These are phyloP conservation scores for Craterostigma plantagineum DNA, from an alignment of 257 asterid species.

Conservation along the genomic window DNA sequence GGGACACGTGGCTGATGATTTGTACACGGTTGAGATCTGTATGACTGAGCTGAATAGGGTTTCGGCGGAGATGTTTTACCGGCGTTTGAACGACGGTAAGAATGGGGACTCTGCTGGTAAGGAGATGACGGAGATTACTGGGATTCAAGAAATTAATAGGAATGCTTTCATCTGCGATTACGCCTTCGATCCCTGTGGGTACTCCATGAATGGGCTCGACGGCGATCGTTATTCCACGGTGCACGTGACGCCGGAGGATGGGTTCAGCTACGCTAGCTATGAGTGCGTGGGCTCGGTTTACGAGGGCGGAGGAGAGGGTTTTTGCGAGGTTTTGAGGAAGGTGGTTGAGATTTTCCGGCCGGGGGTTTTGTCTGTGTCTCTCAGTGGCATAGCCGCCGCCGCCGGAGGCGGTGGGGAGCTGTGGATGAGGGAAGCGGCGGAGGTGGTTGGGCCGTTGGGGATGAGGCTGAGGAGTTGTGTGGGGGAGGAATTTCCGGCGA, in stretches of 20 bases:
- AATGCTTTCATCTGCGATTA: slow-evolving; percentile 48
- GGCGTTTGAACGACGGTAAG: slow-evolving; percentile 23
- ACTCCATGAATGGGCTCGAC: slow-evolving; percentile 69
- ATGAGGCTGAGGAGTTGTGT: slow-evolving; percentile 49
- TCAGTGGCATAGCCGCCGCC: slow-evolving; percentile 10
- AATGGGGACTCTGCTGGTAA: slow-evolving; percentile 38
- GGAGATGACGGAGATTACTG: slow-evolving; percentile 44
- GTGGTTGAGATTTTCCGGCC: slow-evolving; percentile 51
- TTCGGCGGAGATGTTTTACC: slow-evolving; percentile 36
- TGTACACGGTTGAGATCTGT: slow-evolving; percentile 50
- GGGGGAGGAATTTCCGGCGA: slow-evolving; percentile 28
- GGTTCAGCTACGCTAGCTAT: slow-evolving; percentile 62
- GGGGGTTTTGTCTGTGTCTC: slow-evolving; percentile 31
- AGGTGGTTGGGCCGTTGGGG: slow-evolving; percentile 38
- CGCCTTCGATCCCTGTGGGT: slow-evolving; percentile 71
- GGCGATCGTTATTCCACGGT: slow-evolving; percentile 50
- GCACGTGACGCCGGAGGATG: slow-evolving; percentile 81
- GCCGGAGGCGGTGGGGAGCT: slow-evolving; percentile 4
- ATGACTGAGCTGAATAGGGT: slow-evolving; percentile 57
- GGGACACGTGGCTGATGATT: slow-evolving; percentile 4
- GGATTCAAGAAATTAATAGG: slow-evolving; percentile 32
- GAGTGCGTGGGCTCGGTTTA: slow-evolving; percentile 43
- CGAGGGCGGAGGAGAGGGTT: slow-evolving; percentile 19
- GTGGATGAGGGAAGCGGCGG: slow-evolving; percentile 23
- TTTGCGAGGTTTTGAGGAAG: slow-evolving; percentile 29